These are phyloP conservation scores for Lodderomyces parapsilosis DNA, from an alignment of 1,139 yeast genomes.

Conservation along the genomic window DNA sequence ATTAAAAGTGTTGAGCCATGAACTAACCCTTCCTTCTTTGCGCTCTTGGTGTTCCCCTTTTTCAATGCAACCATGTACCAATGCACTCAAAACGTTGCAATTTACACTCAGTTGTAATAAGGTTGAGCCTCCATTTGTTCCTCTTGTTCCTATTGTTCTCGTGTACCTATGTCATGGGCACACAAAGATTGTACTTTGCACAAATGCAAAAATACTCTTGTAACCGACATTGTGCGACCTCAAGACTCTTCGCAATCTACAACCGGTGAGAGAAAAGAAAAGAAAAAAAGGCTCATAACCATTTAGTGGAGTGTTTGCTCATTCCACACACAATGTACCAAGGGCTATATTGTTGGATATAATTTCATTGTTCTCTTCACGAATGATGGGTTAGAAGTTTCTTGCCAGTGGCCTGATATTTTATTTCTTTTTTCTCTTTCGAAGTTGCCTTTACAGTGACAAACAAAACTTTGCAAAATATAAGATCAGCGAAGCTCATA, in stretches of 20 bases:
- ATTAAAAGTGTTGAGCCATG: not conserved
- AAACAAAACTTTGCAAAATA: no score
- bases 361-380: no score
- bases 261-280: not conserved
- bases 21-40: not conserved
- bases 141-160: not conserved
- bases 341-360: no score
- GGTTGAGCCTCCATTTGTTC: no score
- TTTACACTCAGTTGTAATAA: no score
- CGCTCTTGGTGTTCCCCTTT: not conserved
- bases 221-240: constrained; percentile 1
- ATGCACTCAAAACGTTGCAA: not conserved
- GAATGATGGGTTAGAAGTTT: no score
- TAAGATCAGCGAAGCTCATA: not conserved
- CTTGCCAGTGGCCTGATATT: not conserved
- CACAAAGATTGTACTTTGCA: no score
- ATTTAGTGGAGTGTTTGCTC: not conserved
- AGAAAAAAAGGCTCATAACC: not conserved
- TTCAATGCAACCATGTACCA: not conserved
- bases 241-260: no score
- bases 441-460: not conserved
- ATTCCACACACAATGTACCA: no score
- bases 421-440: not conserved
- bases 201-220: not conserved
- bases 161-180: no score